Evolutionary conservation across 2,329 filamentous ascomycete genomes (phyloP), one percentile per base, ranked within the genome.

Genomic region (Hypoxylon sp.): DNA sequence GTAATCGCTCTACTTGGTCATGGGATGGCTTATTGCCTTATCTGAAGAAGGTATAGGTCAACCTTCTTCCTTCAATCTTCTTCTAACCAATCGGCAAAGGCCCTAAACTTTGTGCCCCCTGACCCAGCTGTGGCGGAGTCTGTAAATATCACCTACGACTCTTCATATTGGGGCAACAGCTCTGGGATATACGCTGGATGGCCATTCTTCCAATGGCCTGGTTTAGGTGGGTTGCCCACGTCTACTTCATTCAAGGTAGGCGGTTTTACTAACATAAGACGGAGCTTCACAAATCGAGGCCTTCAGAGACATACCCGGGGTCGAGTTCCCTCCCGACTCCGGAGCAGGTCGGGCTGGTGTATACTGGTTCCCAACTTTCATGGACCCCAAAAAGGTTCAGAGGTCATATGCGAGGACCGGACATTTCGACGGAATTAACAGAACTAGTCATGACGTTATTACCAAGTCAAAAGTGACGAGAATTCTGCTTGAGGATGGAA

Each of bases 281-380:
- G 67, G 71, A 53, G 76, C 66, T 1, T 65, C 74, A 10, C 74
- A 79, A 65, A 62, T 81, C 19, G 75, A 81, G 6, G 79, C 80
- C 0, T 81, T 80, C 64, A 71, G 63, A 59, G 79, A 79, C 48
- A 74, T 83, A n/a, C 76, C 79, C 0, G 80, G 80, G 1, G 79
- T 81, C 0, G 74, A 79, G 23, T 82, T 82, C 49, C 77, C 78
- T 0, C 65, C 70, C 1, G 81, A 83, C 67, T 81, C 80, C 56
- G 80, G 80, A 5, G 76, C 80, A 1, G 80, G 81, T 4, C 65
- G 75, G 62, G 73, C 80, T 1, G 81, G 81, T 1, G 77, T 82
- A 4, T 82, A 79, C 65, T 82, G 80, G 80, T 81, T 78, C 57
- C 81, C 81, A 14, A 79, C 78, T 1, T 81, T 82, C 60, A 80